Evolutionary conservation across 805 yeast genomes (phyloP).

Genomic region (Suhomyces xylopsoci): DNA sequence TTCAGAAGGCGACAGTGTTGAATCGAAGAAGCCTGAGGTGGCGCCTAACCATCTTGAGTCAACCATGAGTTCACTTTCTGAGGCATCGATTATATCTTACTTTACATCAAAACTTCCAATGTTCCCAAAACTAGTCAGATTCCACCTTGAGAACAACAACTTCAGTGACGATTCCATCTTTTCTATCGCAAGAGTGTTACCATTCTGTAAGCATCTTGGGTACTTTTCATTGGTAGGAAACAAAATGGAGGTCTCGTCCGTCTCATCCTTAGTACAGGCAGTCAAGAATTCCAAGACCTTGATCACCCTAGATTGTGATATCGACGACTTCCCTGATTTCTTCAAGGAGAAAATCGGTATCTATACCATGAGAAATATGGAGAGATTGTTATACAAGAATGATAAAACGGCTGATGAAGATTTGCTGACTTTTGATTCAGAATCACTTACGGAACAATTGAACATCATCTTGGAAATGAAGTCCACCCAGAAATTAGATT

Average conservation of each 20-base stretch:
- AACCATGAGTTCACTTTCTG: not conserved
- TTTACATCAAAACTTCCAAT: slow-evolving; percentile 66
- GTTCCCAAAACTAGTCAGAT: slow-evolving; percentile 58
- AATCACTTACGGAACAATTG: slow-evolving; percentile 30
- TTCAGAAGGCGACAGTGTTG: not conserved
- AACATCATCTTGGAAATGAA: slow-evolving; percentile 32
- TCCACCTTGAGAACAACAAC: slow-evolving; percentile 70
- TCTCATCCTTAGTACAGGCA: slow-evolving; percentile 65
- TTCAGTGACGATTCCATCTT: slow-evolving; percentile 55
- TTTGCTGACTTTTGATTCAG: slow-evolving; percentile 19
- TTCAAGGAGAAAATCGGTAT: slow-evolving; percentile 72
- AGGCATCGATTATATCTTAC: slow-evolving; percentile 43
- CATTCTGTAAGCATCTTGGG: slow-evolving; percentile 61
- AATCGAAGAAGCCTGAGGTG: not conserved
- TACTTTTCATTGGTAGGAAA: slow-evolving; percentile 72
- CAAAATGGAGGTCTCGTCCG: slow-evolving; percentile 54
- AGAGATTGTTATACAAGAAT: slow-evolving; percentile 44
- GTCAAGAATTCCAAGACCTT: slow-evolving; percentile 66
- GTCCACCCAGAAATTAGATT: slow-evolving; percentile 30
- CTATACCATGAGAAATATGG: slow-evolving; percentile 81
- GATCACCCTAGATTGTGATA: slow-evolving; percentile 69
- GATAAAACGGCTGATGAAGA: slow-evolving; percentile 8
- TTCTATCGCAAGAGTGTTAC: slow-evolving; percentile 62
- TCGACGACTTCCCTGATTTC: slow-evolving; percentile 55
- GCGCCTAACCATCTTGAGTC: not conserved